Percentiles rank a stretch among this genome's conserved stretches.
phyloP scores from a whole-genome alignment of 2,329 filamentous ascomycete species.

The Calonectria naviculata region DNA sequence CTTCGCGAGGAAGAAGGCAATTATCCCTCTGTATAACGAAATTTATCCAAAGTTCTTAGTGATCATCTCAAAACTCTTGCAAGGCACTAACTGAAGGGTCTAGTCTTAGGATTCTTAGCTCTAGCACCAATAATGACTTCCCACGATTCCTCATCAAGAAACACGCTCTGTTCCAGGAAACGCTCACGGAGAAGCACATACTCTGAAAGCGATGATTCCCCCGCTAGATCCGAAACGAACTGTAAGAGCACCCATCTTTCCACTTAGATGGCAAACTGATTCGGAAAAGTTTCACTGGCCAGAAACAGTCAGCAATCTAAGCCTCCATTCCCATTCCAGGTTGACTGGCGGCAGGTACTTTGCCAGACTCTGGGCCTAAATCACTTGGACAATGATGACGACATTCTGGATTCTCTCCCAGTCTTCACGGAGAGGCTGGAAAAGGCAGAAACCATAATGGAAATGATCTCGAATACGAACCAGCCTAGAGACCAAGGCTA shows the following conservation, averaged over 20 bases:
- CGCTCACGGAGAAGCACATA: neutral
- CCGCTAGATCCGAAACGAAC: neutral
- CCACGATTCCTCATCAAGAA: no score
- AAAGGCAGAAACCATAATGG: neutral
- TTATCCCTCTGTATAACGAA: no score
- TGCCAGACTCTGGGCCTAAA: neutral
- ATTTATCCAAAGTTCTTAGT: no score
- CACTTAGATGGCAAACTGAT: neutral
- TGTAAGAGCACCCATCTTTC: neutral
- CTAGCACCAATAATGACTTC: no score
- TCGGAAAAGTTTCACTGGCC: neutral
- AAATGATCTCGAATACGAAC: neutral
- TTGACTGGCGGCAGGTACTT: neutral
- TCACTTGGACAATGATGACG: neutral
- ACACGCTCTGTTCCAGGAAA: neutral
- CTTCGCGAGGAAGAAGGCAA: no score
- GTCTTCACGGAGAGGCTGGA: neutral
- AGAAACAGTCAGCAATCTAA: neutral
- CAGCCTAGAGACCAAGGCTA: neutral
- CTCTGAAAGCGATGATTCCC: neutral
- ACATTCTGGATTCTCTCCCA: neutral
- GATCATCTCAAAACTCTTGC: no score
- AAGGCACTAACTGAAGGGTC: no score
- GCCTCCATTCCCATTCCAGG: neutral
- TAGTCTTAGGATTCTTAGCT: no score